Percentiles rank a stretch among this genome's conserved stretches.
Evolutionary conservation across 768 basidiomycete genomes (phyloP).

Genomic region (Tulasnella sp.): DNA sequence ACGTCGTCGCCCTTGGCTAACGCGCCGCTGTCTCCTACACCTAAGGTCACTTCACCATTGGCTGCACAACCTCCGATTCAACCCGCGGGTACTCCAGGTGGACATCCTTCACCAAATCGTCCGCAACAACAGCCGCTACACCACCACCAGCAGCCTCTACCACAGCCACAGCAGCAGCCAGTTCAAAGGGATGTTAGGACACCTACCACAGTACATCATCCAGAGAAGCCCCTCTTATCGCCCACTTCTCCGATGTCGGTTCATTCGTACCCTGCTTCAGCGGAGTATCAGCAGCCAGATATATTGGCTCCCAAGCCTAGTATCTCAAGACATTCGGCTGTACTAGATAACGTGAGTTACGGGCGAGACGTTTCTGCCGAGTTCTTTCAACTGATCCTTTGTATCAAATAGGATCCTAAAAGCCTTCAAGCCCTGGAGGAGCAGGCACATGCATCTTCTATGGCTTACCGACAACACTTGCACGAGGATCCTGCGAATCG

Average conservation of each 20-base stretch:
- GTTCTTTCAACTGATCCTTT: background rate
- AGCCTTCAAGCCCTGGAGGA: background rate
- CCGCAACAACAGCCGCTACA: constrained; percentile 4
- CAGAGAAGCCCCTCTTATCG: background rate
- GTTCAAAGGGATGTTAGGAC: background rate
- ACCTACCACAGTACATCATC: background rate
- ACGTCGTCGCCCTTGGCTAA: no score
- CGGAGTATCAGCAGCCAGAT: constrained; percentile 6
- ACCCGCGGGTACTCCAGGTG: constrained; percentile 1
- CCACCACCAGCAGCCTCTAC: constrained; percentile 14
- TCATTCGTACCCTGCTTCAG: constrained; percentile 6
- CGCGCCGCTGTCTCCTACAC: no score
- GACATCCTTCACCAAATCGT: constrained; percentile 7
- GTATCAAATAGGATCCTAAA: background rate
- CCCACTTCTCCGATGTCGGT: background rate
- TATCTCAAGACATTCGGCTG: background rate
- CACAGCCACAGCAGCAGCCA: constrained; percentile 17
- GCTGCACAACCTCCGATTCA: no score
- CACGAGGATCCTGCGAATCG: no score
- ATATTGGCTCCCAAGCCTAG: constrained; percentile 7
- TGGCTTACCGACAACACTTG: background rate
- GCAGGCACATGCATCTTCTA: background rate
- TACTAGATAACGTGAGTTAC: no score
- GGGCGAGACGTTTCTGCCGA: constrained; percentile 9
- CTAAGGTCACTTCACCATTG: no score